A percentile compares a stretch with the other conserved stretches of the same genome.
These are phyloP conservation scores for Tetraselmis chui DNA, from an alignment of 139 green algal species.

Conservation along the genomic window DNA sequence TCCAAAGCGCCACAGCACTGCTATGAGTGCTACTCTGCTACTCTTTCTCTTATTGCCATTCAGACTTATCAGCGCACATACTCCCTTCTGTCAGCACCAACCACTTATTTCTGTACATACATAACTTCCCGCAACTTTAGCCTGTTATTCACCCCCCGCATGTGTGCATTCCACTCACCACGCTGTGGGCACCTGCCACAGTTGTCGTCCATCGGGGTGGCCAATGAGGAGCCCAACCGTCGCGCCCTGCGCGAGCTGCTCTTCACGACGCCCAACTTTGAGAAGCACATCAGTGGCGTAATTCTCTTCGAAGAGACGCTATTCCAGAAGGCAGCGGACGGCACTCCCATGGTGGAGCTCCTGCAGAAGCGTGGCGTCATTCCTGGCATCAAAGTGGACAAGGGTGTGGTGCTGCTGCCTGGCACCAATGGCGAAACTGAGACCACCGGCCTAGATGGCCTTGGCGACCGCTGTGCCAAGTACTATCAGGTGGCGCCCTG, in stretches of 20 bases:
- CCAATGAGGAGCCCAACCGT: conserved; percentile 42
- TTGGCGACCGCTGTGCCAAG: conserved; percentile 54
- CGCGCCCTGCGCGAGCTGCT: conserved; percentile 47
- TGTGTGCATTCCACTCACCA: background rate
- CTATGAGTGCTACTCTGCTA: too few relatives aligned
- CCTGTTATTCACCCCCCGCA: too few relatives aligned
- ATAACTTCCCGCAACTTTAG: too few relatives aligned
- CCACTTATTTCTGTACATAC: too few relatives aligned
- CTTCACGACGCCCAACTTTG: conserved; percentile 51
- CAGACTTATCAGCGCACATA: too few relatives aligned
- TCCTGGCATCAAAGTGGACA: conserved; percentile 72
- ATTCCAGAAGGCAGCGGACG: conserved; percentile 46
- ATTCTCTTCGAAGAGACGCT: conserved; percentile 95
- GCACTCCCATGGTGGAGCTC: conserved; percentile 61
- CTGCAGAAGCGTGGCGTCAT: conserved; percentile 60
- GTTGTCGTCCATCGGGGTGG: conserved; percentile 40
- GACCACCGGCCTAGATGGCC: conserved; percentile 75
- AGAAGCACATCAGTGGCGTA: conserved; percentile 56
- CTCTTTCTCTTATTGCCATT: too few relatives aligned
- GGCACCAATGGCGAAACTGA: conserved; percentile 22
- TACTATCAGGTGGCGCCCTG: conserved; percentile 66
- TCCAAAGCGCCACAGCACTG: too few relatives aligned
- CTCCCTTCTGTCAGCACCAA: too few relatives aligned
- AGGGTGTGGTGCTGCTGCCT: conserved; percentile 34
- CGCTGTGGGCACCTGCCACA: background rate